Conservation (phyloP, 2,329 filamentous ascomycete genomes). For the Arthrobotrys conoides region DNA sequence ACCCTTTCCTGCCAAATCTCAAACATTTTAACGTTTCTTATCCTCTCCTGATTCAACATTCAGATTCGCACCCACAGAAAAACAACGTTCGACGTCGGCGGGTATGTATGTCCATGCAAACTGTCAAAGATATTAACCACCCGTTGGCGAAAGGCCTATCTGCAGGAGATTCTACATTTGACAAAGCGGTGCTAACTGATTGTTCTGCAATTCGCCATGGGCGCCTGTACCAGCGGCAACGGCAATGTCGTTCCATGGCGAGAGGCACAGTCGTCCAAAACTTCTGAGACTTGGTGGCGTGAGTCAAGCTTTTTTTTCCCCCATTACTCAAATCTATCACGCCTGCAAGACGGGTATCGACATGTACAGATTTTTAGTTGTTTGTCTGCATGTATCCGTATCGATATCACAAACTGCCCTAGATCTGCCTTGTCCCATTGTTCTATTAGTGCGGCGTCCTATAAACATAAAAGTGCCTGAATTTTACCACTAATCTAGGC, state of each 20-base stretch:
- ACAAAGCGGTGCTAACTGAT: constrained; percentile 13
- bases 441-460: constrained; percentile 10
- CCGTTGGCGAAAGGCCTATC: background rate
- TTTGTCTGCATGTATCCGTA: constrained; percentile 11
- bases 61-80: constrained; percentile 14
- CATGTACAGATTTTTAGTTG: constrained; percentile 14
- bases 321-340: background rate
- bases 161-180: constrained; percentile 19
- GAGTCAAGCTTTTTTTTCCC: constrained; percentile 32
- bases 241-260: background rate
- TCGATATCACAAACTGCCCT: constrained; percentile 6
- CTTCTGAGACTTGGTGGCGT: constrained; percentile 28
- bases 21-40: constrained; percentile 53
- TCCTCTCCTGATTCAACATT: constrained; percentile 52
- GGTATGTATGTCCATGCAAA: constrained; percentile 20
- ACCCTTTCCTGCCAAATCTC: constrained; percentile 43
- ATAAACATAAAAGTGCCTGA: constrained; percentile 2
- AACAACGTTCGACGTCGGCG: constrained; percentile 22
- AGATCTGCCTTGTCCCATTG: constrained; percentile 25
- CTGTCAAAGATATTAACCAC: constrained; percentile 28
- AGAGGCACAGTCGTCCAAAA: constrained; percentile 8
- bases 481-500: background rate
- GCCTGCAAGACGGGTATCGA: constrained; percentile 12
- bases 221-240: constrained; percentile 38
- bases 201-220: constrained; percentile 20